Evolutionary conservation across 2,329 filamentous ascomycete genomes (phyloP).

Genomic region (Fusarium sp.): DNA sequence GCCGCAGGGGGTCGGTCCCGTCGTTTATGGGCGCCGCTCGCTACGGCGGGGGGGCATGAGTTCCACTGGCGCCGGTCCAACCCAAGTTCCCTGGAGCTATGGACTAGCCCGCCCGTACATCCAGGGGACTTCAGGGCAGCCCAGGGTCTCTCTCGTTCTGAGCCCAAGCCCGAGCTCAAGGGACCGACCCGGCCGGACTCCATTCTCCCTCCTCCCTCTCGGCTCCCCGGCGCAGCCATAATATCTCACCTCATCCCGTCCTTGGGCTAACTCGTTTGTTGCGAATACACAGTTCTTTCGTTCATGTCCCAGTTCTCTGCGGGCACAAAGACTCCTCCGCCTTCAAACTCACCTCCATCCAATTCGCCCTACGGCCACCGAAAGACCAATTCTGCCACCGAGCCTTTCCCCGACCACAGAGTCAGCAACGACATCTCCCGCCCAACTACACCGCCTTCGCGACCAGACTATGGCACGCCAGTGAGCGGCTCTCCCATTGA

Average conservation of each 20-base stretch:
- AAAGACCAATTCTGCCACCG: constrained; percentile 50
- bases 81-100: constrained; percentile 20
- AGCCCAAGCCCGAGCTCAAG: constrained; percentile 13
- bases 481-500: constrained; percentile 61
- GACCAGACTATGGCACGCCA: constrained; percentile 60
- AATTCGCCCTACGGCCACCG: constrained; percentile 53
- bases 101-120: constrained; percentile 15
- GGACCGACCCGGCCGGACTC: constrained; percentile 26
- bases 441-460: constrained; percentile 58
- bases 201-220: constrained; percentile 24
- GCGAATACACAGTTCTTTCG: constrained; percentile 77
- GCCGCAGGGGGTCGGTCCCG: constrained; percentile 29
- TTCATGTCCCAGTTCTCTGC: constrained; percentile 88
- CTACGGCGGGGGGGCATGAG: constrained; percentile 29
- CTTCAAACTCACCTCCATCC: constrained; percentile 61
- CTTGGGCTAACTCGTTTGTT: constrained; percentile 43
- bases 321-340: constrained; percentile 62
- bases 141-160: constrained; percentile 15
- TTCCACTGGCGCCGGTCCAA: constrained; percentile 31
- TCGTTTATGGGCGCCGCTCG: constrained; percentile 27
- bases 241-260: constrained; percentile 46
- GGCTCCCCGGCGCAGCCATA: constrained; percentile 38
- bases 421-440: constrained; percentile 55
- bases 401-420: constrained; percentile 56
- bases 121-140: constrained; percentile 11